Base-by-base conservation (phyloP, 192 early-diverging fungal genomes). In the Dissophora ornata region DNA sequence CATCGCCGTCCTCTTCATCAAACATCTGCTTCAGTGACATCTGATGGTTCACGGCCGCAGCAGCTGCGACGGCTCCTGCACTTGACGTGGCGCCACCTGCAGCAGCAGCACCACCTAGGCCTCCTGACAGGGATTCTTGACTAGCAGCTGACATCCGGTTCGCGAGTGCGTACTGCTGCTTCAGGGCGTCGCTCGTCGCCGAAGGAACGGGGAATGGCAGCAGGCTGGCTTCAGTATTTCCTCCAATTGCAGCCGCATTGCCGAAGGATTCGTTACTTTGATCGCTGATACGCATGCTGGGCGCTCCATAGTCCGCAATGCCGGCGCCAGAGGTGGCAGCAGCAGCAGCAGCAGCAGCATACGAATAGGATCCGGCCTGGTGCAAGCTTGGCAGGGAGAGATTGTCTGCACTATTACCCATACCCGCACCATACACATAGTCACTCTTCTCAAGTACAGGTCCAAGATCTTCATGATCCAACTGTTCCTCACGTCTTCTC, bases 1-100 rank as follows among this genome's bases (percentile, higher is more conserved):
- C 36, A 38, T 38, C 13, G 36, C 36, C 36, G 36, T n/a, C 34
- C 5, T 53, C 65, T 40, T 77, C 69, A 4, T 77, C 64, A n/a
- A 77, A 44, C 29, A 51, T 19, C 34, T 77, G 38, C 19, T 62
- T 61, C 38, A 77, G 34, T 8, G 57, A 62, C 34, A 77, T 2
- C 30, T 62, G 64, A 18, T 77, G 73, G 40, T 77, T 77, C 45
- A 77, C 22, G 8, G 71, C 71, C 4, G 63, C 63, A 1, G 63
- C 73, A 10, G 59, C 54, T 0, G 50, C 49, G 0, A 21, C 18
- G 3, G 62, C 56, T 0, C 62, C 41, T 2, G 50, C 28, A n/a
- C 44, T 25, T 0, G 59, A 24, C 19, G 11, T 24, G 12, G 19
- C n/a, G n/a, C n/a, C 28, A 10, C 56, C 55, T 34, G 34, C 36